These are phyloP conservation scores for Macrocybe gigantea DNA, from an alignment of 768 basidiomycete genomes.

Conservation along the genomic window DNA sequence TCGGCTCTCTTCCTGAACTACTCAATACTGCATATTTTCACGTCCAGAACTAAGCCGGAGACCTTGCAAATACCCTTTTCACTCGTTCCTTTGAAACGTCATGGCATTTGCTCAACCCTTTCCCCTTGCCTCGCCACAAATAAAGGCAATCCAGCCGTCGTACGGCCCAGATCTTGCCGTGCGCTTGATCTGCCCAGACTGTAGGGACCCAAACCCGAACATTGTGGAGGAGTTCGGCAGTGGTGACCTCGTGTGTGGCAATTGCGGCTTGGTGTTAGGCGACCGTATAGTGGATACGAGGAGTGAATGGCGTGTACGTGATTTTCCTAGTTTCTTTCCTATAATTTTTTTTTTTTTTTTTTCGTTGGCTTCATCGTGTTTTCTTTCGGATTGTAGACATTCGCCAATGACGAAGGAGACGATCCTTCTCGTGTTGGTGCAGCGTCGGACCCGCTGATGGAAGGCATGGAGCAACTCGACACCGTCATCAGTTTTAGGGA, in stretches of 20 bases:
- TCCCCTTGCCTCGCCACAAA: constrained; percentile 60
- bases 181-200: constrained; percentile 92
- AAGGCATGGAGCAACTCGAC: constrained; percentile 91
- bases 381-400: constrained; percentile 56
- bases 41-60: too few relatives aligned
- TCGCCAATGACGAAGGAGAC: constrained; percentile 98
- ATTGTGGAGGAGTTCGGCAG: constrained; percentile 97
- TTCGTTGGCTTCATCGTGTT: constrained; percentile 9
- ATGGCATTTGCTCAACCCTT: constrained; percentile 80
- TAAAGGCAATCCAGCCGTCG: constrained; percentile 48
- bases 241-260: constrained; percentile 94
- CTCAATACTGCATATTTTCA: too few relatives aligned
- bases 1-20: too few relatives aligned
- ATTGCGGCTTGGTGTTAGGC: constrained; percentile 90
- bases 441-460: constrained; percentile 87
- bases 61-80: too few relatives aligned
- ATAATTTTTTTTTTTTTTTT: constrained; percentile 6
- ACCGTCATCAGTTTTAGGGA: constrained; percentile 95
- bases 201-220: constrained; percentile 87
- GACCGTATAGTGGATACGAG: constrained; percentile 96
- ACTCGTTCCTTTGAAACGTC: too few relatives aligned
- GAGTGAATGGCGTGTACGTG: constrained; percentile 93
- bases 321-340: constrained; percentile 4
- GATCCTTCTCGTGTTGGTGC: constrained; percentile 99
- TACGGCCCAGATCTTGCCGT: constrained; percentile 83